phyloP scores from a whole-genome alignment of 148 eudicot genomes.

The Arbutus unedo region DNA sequence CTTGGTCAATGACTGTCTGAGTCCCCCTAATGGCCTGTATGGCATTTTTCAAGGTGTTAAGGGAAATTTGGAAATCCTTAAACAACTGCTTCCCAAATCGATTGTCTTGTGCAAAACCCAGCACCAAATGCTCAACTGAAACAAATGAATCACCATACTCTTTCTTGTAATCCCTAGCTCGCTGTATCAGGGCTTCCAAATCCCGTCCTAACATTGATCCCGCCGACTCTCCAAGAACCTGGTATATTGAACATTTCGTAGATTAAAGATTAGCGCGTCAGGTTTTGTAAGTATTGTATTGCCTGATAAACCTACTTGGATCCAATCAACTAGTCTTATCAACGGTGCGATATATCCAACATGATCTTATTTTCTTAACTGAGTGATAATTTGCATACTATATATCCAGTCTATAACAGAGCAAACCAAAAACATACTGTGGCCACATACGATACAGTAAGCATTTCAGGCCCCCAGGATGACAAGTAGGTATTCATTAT shows the following conservation, averaged over 20 bases:
- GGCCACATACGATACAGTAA: background rate
- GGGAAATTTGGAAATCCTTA: constrained; percentile 66
- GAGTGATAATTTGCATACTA: background rate
- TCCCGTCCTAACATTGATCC: constrained; percentile 97
- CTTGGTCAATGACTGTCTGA: constrained; percentile 89
- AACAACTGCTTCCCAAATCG: constrained; percentile 90
- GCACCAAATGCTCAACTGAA: constrained; percentile 95
- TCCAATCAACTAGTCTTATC: background rate
- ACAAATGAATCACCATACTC: constrained; percentile 92
- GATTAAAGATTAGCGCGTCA: background rate
- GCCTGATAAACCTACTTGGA: background rate
- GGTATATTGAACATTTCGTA: background rate
- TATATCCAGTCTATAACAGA: background rate
- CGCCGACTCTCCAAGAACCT: constrained; percentile 91
- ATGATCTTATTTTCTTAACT: background rate
- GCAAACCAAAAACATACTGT: background rate
- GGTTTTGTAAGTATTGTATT: background rate
- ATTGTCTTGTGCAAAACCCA: constrained; percentile 72
- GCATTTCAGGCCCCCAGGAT: background rate
- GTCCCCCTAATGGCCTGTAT: constrained; percentile 73
- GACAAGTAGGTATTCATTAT: background rate
- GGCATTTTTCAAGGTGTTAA: constrained; percentile 55
- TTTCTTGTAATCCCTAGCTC: constrained; percentile 81
- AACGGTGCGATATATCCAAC: no score
- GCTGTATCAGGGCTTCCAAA: constrained; percentile 70